phyloP scores from a whole-genome alignment of 2,329 filamentous ascomycete genomes.

The Cladosporium oxysporum region DNA sequence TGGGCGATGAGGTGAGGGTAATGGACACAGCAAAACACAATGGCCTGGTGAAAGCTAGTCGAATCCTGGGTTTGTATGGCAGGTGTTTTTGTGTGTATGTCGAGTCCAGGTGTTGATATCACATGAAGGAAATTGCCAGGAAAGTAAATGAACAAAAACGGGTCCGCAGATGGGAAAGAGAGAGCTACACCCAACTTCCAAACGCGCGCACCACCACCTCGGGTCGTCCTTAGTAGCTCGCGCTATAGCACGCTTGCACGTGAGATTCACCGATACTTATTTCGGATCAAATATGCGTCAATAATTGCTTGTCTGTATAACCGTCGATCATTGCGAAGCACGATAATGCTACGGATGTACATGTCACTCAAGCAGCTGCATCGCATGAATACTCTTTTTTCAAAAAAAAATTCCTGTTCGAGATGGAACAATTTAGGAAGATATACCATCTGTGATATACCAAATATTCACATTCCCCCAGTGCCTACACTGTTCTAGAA shows the following conservation, averaged over 20 bases:
- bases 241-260: conserved; percentile 13
- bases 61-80: too few species aligned
- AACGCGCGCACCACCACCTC: background rate
- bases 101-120: background rate
- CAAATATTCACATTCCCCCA: background rate
- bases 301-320: background rate
- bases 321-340: background rate
- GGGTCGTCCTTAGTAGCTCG: background rate
- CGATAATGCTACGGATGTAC: background rate
- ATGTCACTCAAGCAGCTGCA: background rate
- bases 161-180: background rate
- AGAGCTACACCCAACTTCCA: too few species aligned
- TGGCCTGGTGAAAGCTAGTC: background rate
- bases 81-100: background rate
- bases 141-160: background rate
- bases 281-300: background rate
- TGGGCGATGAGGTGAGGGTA: background rate
- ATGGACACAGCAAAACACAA: background rate
- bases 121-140: background rate
- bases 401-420: background rate
- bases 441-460: background rate
- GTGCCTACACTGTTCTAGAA: background rate
- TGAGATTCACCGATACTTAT: background rate
- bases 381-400: background rate
- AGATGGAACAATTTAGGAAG: background rate